These are phyloP conservation scores for Hirschfeldia incana DNA, from an alignment of 345 rosid genomes.

Conservation along the genomic window DNA sequence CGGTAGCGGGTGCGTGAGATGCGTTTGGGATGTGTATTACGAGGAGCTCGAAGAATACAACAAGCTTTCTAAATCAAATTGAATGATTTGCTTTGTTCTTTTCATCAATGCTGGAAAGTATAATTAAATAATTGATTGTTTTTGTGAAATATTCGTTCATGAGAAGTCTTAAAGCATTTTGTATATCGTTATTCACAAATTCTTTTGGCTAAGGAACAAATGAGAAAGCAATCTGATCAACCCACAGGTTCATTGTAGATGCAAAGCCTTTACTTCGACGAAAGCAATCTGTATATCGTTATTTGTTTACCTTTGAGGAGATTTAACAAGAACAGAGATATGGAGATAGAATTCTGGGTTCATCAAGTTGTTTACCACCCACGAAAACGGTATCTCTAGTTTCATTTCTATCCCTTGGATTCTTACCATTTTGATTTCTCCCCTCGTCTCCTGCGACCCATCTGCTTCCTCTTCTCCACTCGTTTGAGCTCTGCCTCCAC, in stretches of 20 bases:
- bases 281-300: too few relatives aligned
- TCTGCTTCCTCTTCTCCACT: conserved; percentile 42
- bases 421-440: conserved; percentile 68
- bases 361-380: conserved; percentile 85
- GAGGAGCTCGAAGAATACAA: conserved; percentile 83
- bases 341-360: conserved; percentile 87
- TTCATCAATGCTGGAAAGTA: too few relatives aligned
- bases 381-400: conserved; percentile 82
- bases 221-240: conserved; percentile 14
- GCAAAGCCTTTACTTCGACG: neutral
- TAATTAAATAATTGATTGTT: too few relatives aligned
- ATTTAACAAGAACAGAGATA: conserved; percentile 56
- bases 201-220: neutral
- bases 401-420: conserved; percentile 88
- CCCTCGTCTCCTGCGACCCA: conserved; percentile 13
- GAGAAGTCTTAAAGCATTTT: too few relatives aligned
- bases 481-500: conserved; percentile 33
- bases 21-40: conserved; percentile 96
- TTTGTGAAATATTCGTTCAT: too few relatives aligned
- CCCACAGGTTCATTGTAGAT: neutral
- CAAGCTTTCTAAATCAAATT: conserved; percentile 42
- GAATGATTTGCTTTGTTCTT: neutral
- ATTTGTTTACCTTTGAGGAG: conserved; percentile 33
- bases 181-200: too few relatives aligned
- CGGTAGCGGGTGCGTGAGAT: conserved; percentile 89